Evolutionary conservation across 2,329 filamentous ascomycete species (phyloP).

Genomic region (Venturia pyrina): DNA sequence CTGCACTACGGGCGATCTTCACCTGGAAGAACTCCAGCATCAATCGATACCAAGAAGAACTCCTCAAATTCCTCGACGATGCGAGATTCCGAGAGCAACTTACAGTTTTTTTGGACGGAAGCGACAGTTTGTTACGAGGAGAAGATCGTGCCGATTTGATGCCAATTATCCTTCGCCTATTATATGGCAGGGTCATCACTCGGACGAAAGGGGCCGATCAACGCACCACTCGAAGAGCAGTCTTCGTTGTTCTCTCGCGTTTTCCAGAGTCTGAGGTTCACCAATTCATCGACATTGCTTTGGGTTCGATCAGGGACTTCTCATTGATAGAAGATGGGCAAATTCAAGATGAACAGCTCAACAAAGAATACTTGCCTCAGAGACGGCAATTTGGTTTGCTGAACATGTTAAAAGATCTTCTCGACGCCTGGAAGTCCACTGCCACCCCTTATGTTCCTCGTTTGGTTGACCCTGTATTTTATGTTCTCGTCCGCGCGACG

Average conservation of each 20-base stretch:
- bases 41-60: constrained; percentile 69
- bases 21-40: constrained; percentile 79
- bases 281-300: constrained; percentile 73
- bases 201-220: constrained; percentile 67
- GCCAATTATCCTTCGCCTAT: constrained; percentile 73
- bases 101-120: constrained; percentile 67
- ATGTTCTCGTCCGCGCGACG: constrained; percentile 61
- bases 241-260: constrained; percentile 69
- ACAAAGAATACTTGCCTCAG: constrained; percentile 49
- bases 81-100: constrained; percentile 87
- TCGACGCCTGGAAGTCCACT: constrained; percentile 71
- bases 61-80: constrained; percentile 82
- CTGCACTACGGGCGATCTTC: constrained; percentile 72
- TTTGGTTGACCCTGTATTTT: constrained; percentile 68
- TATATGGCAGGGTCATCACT: constrained; percentile 84
- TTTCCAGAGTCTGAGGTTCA: constrained; percentile 65
- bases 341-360: constrained; percentile 44
- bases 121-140: constrained; percentile 57
- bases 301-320: constrained; percentile 57
- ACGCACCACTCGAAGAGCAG: constrained; percentile 62
- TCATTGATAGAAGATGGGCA: constrained; percentile 44
- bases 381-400: constrained; percentile 85
- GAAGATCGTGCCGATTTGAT: constrained; percentile 66
- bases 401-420: constrained; percentile 81
- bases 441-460: constrained; percentile 57